These are phyloP conservation scores for Peterozyma xylosa DNA, from an alignment of 805 yeast genomes.

Conservation along the genomic window DNA sequence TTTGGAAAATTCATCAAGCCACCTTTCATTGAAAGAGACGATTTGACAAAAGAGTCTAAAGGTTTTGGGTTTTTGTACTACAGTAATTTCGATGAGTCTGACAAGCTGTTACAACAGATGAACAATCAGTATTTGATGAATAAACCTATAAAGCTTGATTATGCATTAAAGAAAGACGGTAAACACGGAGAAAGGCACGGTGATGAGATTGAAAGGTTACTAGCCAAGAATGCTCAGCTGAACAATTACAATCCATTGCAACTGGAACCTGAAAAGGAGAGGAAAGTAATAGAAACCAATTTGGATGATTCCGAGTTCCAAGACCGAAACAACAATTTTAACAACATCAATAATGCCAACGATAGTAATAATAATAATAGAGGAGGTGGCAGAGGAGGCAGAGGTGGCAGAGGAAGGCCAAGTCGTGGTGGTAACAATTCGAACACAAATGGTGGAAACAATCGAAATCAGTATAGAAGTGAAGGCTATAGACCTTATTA, in stretches of 20 bases:
- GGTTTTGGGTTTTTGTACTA: slow-evolving; percentile 65
- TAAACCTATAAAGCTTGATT: slow-evolving; percentile 48
- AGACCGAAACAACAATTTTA: background rate
- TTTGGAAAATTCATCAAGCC: slow-evolving; percentile 57
- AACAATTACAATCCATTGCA: slow-evolving; percentile 18
- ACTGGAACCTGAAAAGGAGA: background rate
- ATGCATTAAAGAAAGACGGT: slow-evolving; percentile 62
- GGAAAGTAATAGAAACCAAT: background rate
- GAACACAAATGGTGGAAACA: too few species aligned
- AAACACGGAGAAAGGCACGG: slow-evolving; percentile 58
- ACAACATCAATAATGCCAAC: background rate
- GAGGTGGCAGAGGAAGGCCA: slow-evolving; percentile 1
- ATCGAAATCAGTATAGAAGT: too few species aligned
- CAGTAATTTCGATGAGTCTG: slow-evolving; percentile 60
- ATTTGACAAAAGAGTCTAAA: slow-evolving; percentile 36
- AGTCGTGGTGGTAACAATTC: background rate
- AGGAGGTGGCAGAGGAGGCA: background rate
- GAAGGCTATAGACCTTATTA: too few species aligned
- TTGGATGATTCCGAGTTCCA: background rate
- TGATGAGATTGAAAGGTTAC: slow-evolving; percentile 64
- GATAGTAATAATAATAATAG: background rate
- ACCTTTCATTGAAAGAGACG: slow-evolving; percentile 45
- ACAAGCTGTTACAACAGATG: slow-evolving; percentile 62
- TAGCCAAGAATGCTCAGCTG: slow-evolving; percentile 57
- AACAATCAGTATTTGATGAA: slow-evolving; percentile 66